Evolutionary conservation across 805 yeast genomes (phyloP).

Genomic region (Saturnispora sanitii): DNA sequence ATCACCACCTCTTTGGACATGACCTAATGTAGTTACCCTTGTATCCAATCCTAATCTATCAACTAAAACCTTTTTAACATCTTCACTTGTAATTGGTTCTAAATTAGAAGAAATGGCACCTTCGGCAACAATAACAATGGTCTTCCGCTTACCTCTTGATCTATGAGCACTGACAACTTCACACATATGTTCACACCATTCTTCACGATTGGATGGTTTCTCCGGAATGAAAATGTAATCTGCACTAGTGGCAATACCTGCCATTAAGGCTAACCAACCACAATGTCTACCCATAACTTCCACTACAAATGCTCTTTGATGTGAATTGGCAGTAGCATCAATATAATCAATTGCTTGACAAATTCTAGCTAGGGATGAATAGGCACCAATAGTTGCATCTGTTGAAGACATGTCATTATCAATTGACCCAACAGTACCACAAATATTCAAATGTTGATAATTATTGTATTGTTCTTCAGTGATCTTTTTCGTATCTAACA

Average conservation of each 20-base stretch:
- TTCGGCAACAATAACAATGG: conserved; percentile 75
- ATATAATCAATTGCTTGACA: conserved; percentile 70
- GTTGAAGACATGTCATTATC: conserved; percentile 83
- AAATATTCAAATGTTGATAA: conserved; percentile 52
- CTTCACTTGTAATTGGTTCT: conserved; percentile 54
- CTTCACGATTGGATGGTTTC: conserved; percentile 51
- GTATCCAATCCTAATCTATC: conserved; percentile 59
- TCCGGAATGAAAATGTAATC: conserved; percentile 78
- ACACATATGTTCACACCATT: conserved; percentile 63
- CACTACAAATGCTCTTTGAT: conserved; percentile 72
- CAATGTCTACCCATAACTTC: conserved; percentile 90
- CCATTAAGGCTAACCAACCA: conserved; percentile 80
- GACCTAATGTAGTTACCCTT: conserved; percentile 68
- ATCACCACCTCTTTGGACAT: conserved; percentile 77
- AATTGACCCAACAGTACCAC: conserved; percentile 75
- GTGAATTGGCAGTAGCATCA: conserved; percentile 77
- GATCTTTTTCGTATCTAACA: conserved; percentile 36
- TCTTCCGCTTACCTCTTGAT: conserved; percentile 62
- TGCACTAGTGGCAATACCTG: conserved; percentile 73
- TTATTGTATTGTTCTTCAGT: conserved; percentile 36
- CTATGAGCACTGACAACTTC: conserved; percentile 57
- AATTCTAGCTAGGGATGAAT: conserved; percentile 66
- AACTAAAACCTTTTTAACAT: conserved; percentile 57
- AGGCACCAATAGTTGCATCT: conserved; percentile 75
- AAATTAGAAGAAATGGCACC: conserved; percentile 69